phyloP scores from a whole-genome alignment of 306 rosid species.

The Corylus heterophylla region DNA sequence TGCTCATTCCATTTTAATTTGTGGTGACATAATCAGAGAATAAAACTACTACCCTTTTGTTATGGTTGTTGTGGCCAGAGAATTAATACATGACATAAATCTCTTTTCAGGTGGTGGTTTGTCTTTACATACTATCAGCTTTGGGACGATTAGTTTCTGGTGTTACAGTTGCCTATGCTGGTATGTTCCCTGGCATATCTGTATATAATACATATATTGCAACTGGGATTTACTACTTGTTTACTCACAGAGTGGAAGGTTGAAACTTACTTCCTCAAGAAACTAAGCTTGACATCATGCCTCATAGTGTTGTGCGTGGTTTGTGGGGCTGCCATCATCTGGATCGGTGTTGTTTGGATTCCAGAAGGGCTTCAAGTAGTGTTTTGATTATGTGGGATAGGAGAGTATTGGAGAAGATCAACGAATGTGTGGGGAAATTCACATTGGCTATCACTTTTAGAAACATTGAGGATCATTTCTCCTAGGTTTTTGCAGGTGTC shows the following conservation, averaged over 20 bases:
- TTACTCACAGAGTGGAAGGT: not conserved
- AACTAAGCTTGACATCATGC: too few relatives aligned
- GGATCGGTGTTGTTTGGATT: too few relatives aligned
- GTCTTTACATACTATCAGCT: constrained; percentile 68
- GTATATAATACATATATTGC: not conserved
- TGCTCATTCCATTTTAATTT: not conserved
- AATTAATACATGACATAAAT: constrained; percentile 11
- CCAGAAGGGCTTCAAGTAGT: too few relatives aligned
- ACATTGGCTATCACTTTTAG: too few relatives aligned
- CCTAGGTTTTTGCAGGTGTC: too few relatives aligned
- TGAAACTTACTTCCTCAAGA: too few relatives aligned
- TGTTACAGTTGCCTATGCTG: constrained; percentile 82
- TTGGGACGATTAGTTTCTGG: constrained; percentile 83
- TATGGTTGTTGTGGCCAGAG: not conserved
- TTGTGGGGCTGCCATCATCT: too few relatives aligned
- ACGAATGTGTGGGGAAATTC: too few relatives aligned
- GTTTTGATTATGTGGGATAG: too few relatives aligned
- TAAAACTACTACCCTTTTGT: not conserved
- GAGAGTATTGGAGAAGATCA: too few relatives aligned
- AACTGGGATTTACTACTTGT: not conserved
- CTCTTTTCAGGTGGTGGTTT: constrained; percentile 59
- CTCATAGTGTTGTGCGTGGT: too few relatives aligned
- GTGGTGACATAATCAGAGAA: not conserved
- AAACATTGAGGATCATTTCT: too few relatives aligned
- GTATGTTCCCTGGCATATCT: constrained; percentile 39